Base-by-base conservation (phyloP, 176 grass and related monocot genomes). In the Rhynchospora breviuscula region DNA sequence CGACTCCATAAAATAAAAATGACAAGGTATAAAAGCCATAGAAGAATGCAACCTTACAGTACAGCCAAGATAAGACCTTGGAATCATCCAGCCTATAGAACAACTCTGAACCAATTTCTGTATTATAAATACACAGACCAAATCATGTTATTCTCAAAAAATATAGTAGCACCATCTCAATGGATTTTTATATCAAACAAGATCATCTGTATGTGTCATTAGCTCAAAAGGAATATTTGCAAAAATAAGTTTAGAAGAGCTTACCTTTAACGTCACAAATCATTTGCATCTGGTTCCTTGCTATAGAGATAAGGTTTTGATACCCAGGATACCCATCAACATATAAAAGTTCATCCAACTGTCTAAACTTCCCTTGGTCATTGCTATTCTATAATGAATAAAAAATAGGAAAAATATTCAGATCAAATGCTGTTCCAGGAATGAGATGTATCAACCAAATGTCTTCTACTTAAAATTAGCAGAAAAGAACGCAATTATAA, bases 191-290 rank as follows among this genome's bases (percentile, higher is more conserved):
- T 73, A 49, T 51, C 19, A 51, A 46, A 18, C 17, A 44, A 15
- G 67, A 6, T 71, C 18, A 73, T 51, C 19, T 4, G 56, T 17
- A 78, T 33, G 19, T 54, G 47, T 22, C 71, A 53, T 52, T 23
- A 54, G 21, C 12, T 77, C 7, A 29, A 77, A 31, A 53, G 7
- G 15, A 56, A 17, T 31, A 14, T 70, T 31, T 48, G 35, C 17
- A 77, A 78, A 77, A 78, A 18, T 78, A 17, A 33, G 35, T 69
- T 72, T 46, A 25, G 65, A 79, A 47, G 78, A 33, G 66, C 45
- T 59, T 68, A 95, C 93, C 93, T 99, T 93, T 93, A 53, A 95
- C 81, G 90, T 95, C 93, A 83, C 93, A 99, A 79, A 95, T 85
- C 52, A 92, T 60, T 78, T 89, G 86, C 89, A 99, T 89, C 59